Percentiles rank a stretch among this genome's conserved stretches.
These are phyloP conservation scores for Lichtheimia ramosa DNA, from an alignment of 371 early-diverging fungal species.

Conservation along the genomic window DNA sequence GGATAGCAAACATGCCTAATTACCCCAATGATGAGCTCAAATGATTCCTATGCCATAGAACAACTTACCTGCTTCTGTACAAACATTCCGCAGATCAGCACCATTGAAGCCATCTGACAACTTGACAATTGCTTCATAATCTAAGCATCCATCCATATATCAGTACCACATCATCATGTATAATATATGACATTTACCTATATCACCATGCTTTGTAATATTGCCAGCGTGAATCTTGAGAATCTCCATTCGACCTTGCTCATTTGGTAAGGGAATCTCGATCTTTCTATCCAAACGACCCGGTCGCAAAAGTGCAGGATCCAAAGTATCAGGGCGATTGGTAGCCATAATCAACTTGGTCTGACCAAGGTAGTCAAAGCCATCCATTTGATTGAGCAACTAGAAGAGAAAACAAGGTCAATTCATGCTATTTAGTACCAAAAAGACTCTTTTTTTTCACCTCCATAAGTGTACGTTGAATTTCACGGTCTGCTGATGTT, in stretches of 20 bases:
- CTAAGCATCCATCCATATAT: constrained; percentile 34
- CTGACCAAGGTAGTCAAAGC: constrained; percentile 98
- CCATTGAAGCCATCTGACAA: constrained; percentile 99
- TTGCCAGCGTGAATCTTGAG: constrained; percentile 95
- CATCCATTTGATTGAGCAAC: constrained; percentile 99
- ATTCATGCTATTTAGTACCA: neutral
- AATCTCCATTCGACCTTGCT: constrained; percentile 94
- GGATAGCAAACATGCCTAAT: constrained; percentile 97
- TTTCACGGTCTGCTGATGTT: constrained; percentile 99
- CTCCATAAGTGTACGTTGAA: constrained; percentile 99
- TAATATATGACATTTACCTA: constrained; percentile 56
- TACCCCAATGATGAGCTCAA: neutral
- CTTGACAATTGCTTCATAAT: constrained; percentile 98
- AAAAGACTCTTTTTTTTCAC: too few relatives aligned
- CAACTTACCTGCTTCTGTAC: constrained; percentile 94
- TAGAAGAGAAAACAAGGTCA: neutral
- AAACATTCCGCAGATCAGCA: constrained; percentile 99
- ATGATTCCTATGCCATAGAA: neutral
- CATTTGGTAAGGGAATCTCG: constrained; percentile 94
- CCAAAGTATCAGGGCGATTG: constrained; percentile 98
- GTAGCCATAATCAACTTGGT: constrained; percentile 99
- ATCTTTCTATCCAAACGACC: constrained; percentile 99
- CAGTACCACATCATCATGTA: neutral
- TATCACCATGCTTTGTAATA: constrained; percentile 96
- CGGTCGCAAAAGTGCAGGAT: constrained; percentile 98